Percentiles rank a stretch among this genome's conserved stretches.
Conservation (phyloP, 2,329 filamentous ascomycete species). For the Fusarium sp. region DNA sequence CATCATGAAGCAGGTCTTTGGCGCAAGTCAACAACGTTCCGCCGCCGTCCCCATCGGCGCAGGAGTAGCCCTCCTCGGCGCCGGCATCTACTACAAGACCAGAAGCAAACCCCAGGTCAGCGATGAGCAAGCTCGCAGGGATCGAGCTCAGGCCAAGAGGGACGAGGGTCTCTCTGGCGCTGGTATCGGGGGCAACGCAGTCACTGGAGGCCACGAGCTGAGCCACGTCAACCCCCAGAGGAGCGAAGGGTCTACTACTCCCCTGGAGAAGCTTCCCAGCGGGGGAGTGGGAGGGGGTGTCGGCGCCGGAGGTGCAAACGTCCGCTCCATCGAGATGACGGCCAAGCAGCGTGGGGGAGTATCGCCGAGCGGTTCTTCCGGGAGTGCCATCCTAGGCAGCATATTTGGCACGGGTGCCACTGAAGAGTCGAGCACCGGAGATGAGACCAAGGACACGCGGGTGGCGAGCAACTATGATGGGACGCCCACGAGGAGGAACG, state of each 20-base stretch:
- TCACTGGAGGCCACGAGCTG: conserved; percentile 48
- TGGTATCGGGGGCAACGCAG: conserved; percentile 48
- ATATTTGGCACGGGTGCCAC: conserved; percentile 42
- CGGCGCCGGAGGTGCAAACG: conserved; percentile 46
- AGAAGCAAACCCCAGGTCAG: conserved; percentile 23
- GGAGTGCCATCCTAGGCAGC: conserved; percentile 32
- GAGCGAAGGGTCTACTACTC: conserved; percentile 39
- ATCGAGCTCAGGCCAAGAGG: conserved; percentile 46
- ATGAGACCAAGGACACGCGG: conserved; percentile 36
- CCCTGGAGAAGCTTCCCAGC: conserved; percentile 48
- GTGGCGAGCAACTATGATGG: conserved; percentile 32
- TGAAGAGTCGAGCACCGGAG: conserved; percentile 12
- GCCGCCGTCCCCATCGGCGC: conserved; percentile 29
- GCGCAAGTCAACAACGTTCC: conserved; percentile 35
- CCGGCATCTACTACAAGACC: conserved; percentile 39
- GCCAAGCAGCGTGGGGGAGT: conserved; percentile 21
- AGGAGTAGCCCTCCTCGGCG: conserved; percentile 41
- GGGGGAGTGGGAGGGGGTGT: conserved; percentile 50
- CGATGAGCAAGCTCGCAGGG: conserved; percentile 30
- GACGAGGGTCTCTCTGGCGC: conserved; percentile 48
- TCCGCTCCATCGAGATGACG: conserved; percentile 46
- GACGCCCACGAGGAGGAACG: conserved; percentile 25
- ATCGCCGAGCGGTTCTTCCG: conserved; percentile 14
- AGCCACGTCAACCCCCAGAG: conserved; percentile 37
- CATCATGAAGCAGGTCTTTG: conserved; percentile 35